These are phyloP conservation scores for Zygoascus flipseniorum DNA, from an alignment of 805 yeast species.

Conservation along the genomic window DNA sequence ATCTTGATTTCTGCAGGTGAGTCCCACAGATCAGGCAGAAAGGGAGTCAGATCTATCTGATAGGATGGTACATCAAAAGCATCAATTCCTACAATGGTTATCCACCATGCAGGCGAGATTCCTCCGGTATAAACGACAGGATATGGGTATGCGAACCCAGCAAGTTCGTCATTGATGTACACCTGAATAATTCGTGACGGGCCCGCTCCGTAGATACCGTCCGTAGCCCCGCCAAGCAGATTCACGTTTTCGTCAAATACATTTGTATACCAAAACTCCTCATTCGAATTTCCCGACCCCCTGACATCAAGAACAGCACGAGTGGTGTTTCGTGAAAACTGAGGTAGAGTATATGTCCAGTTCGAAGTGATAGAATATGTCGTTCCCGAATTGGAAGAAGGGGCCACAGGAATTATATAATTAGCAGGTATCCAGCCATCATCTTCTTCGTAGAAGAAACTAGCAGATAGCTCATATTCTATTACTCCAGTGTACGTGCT, in stretches of 20 bases:
- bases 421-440: conserved; percentile 2
- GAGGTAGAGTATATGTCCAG: background rate
- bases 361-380: background rate
- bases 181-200: conserved; percentile 63
- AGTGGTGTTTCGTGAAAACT: conserved; percentile 47
- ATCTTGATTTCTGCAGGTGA: conserved; percentile 18
- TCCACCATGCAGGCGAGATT: conserved; percentile 71
- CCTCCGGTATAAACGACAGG: conserved; percentile 81
- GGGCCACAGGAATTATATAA: background rate
- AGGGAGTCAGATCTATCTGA: conserved; percentile 61
- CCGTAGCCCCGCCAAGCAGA: conserved; percentile 25
- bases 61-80: conserved; percentile 70
- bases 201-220: conserved; percentile 41
- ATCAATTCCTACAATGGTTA: conserved; percentile 63
- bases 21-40: conserved; percentile 61
- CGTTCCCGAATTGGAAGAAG: background rate
- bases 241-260: conserved; percentile 15
- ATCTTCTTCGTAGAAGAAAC: conserved; percentile 5
- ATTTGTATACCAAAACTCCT: conserved; percentile 79
- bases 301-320: conserved; percentile 48
- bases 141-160: conserved; percentile 57
- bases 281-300: conserved; percentile 72
- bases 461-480: conserved; percentile 6
- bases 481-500: conserved; percentile 27
- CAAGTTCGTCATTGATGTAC: conserved; percentile 47